A percentile compares a stretch with the other conserved stretches of the same genome.
These are phyloP conservation scores for Leccinum sublutescens DNA, from an alignment of 768 basidiomycete species.

Conservation along the genomic window DNA sequence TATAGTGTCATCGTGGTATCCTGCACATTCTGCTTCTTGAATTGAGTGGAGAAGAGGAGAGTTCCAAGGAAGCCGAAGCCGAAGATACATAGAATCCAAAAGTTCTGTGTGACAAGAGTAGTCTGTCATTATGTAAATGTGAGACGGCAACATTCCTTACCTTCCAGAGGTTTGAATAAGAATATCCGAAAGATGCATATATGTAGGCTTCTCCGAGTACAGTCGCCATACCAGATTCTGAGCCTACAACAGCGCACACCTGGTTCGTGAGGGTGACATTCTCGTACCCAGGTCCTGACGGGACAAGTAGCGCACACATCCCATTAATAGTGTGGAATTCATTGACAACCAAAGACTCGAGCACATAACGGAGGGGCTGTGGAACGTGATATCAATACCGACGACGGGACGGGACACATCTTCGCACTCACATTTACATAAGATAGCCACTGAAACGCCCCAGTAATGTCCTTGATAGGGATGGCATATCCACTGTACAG, in stretches of 20 bases:
- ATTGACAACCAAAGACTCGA: constrained; percentile 40
- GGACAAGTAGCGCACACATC: constrained; percentile 33
- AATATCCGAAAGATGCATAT: constrained; percentile 29
- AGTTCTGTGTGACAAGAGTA: constrained; percentile 26
- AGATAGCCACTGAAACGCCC: constrained; percentile 20
- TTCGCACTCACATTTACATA: constrained; percentile 30
- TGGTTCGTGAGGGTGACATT: constrained; percentile 35
- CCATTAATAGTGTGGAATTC: constrained; percentile 45
- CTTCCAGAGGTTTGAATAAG: constrained; percentile 31
- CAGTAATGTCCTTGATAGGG: constrained; percentile 13
- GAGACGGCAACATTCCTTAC: constrained; percentile 32
- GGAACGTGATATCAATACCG: constrained; percentile 31
- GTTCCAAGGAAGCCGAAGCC: constrained; percentile 37
- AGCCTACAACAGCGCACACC: constrained; percentile 44
- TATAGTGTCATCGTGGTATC: constrained; percentile 32
- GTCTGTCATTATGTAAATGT: neutral
- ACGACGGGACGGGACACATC: constrained; percentile 29
- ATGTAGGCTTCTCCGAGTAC: constrained; percentile 46
- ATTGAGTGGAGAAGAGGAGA: constrained; percentile 38
- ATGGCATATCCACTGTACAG: constrained; percentile 44
- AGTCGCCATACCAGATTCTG: constrained; percentile 36
- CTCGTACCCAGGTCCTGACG: constrained; percentile 36
- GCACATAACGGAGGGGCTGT: constrained; percentile 32
- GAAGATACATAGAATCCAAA: constrained; percentile 47
- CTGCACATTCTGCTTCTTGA: constrained; percentile 27